Base-by-base conservation (phyloP, 805 yeast species). In the Wickerhamiella shivajii region DNA sequence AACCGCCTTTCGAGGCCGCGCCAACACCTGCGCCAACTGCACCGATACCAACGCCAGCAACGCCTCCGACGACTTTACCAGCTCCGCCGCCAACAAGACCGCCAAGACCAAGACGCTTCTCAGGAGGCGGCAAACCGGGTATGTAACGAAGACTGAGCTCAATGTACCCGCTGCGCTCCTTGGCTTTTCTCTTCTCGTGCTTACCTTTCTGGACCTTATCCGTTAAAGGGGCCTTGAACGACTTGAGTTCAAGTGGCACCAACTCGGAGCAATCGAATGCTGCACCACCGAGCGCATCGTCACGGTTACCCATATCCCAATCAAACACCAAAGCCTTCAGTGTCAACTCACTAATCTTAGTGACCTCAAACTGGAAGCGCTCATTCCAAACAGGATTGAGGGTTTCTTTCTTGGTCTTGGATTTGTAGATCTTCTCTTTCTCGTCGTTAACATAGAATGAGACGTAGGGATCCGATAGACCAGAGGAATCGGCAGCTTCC, bases 241-340 rank as follows among this genome's bases (percentile, higher is more conserved):
- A 72, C 11, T 59, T 55, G 17, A 67, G 66, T 18, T 61, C 59
- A 34, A 66, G 62, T 3, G 84, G 79, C 42, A 73, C 71, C 13
- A 85, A 59, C 10, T 70, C 69, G 0, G 68, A 53, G 37, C 87
- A 57, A 8, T 69, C 65, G 36, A 84, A 51, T 15, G 50, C 45
- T 7, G 73, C 79, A 20, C 60, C 61, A 37, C 97, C 93, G 36
- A 90, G 63, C 42, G 64, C 61, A 55, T 90, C 99, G 55, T 90
- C 87, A 39, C 69, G 70, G 38, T 74, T 83, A 44, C 94, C 94
- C 43, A 87, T 71, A 56, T 90, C 99, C 95, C 96, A 87, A 53
- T 90, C 99, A 49, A 51, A 65, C 11, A 79, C 70, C 22, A 66
- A 67, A 24, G 74, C 60, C 10, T 64, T 55, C 26, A 47, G 33